Evolutionary conservation across 2,329 filamentous ascomycete genomes (phyloP).

Genomic region (Xylariaceae sp.): DNA sequence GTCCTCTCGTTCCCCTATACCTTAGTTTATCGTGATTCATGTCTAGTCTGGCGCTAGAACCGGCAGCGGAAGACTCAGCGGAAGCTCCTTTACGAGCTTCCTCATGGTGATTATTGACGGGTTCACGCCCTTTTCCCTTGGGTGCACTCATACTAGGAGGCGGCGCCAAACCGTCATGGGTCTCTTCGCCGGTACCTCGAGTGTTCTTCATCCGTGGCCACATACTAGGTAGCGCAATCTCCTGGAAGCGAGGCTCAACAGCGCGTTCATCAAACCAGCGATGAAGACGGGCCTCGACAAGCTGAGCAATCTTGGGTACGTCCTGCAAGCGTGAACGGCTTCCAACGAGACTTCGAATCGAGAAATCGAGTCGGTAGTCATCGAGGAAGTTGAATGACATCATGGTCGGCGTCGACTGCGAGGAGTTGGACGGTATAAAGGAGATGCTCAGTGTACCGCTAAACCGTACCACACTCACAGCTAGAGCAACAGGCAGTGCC

Average conservation of each 20-base stretch:
- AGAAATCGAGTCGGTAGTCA: conserved; percentile 80
- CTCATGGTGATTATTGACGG: conserved; percentile 45
- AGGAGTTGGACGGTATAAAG: conserved; percentile 73
- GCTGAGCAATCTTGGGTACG: conserved; percentile 80
- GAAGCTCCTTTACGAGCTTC: conserved; percentile 45
- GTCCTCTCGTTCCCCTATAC: conserved; percentile 38
- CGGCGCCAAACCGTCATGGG: conserved; percentile 39
- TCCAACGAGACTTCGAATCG: conserved; percentile 72
- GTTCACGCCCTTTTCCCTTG: conserved; percentile 50
- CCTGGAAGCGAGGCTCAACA: conserved; percentile 81
- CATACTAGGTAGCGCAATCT: conserved; percentile 74
- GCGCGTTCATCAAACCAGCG: conserved; percentile 84
- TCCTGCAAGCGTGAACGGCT: conserved; percentile 76
- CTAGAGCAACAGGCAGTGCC: conserved; percentile 83
- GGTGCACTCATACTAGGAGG: conserved; percentile 43
- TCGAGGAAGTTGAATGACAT: conserved; percentile 92
- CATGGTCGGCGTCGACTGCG: conserved; percentile 70
- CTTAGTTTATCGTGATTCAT: conserved; percentile 32
- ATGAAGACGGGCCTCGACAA: conserved; percentile 74
- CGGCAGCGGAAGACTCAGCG: conserved; percentile 36
- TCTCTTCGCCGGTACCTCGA: conserved; percentile 59
- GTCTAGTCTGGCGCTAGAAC: conserved; percentile 21
- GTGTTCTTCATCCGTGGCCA: conserved; percentile 85
- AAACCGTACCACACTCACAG: conserved; percentile 88
- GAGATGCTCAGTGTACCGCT: conserved; percentile 91